A percentile compares a stretch with the other conserved stretches of the same genome.
These are phyloP conservation scores for Posidonia oceanica DNA, from an alignment of 116 monocot genomes.

Conservation along the genomic window DNA sequence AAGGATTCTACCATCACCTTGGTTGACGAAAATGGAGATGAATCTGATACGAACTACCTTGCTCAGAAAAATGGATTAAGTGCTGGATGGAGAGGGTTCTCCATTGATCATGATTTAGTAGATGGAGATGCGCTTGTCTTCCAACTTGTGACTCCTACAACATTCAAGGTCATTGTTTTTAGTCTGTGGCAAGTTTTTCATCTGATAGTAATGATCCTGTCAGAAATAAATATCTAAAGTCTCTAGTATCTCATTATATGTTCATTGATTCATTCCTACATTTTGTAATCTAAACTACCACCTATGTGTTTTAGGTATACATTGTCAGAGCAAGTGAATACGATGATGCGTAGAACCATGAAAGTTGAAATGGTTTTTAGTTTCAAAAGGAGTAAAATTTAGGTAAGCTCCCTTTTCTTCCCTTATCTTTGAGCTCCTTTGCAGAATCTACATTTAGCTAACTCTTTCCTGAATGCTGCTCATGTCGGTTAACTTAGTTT, in stretches of 20 bases:
- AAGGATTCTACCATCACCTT: constrained; percentile 21
- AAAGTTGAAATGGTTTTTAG: not conserved
- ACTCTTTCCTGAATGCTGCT: too few species aligned
- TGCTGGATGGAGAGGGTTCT: constrained; percentile 63
- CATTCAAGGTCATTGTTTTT: constrained; percentile 24
- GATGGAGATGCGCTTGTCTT: constrained; percentile 72
- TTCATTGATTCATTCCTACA: too few species aligned
- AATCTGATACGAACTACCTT: constrained; percentile 38
- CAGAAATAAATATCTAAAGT: not conserved
- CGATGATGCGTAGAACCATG: not conserved
- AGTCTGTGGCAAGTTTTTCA: too few species aligned
- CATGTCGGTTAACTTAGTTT: too few species aligned
- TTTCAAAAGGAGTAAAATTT: not conserved
- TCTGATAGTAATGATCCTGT: not conserved
- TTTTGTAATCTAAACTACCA: not conserved
- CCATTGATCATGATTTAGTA: constrained; percentile 44
- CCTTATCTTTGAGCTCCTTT: too few species aligned
- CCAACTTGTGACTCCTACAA: constrained; percentile 32
- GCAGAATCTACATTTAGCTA: too few species aligned
- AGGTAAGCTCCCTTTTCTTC: too few species aligned
- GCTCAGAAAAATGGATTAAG: constrained; percentile 46
- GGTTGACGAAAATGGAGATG: constrained; percentile 41
- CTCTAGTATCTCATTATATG: not conserved
- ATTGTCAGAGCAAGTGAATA: constrained; percentile 8
- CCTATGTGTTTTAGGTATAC: constrained; percentile 1